Base-by-base conservation (phyloP, 257 asterid species). In the Plantago elongata region DNA sequence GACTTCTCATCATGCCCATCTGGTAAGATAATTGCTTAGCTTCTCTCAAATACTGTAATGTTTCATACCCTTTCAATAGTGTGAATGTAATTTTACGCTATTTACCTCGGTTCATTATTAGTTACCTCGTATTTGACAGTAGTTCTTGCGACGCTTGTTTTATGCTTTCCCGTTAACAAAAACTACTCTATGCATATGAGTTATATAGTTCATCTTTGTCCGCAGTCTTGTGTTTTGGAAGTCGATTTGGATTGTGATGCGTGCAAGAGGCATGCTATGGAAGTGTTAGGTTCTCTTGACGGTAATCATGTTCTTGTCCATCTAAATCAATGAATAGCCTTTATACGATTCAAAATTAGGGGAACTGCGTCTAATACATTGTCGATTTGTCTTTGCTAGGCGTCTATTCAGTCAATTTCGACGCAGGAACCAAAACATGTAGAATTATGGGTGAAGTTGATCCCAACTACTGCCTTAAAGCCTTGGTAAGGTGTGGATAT, bases 391-490 rank as follows among this genome's bases (percentile, higher is more conserved):
- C 27, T 22, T 52, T 40, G 58, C 55, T 29, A 80, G 87, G 87
- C 37, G 78, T 72, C 1, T 82, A 74, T 37, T 75, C 76, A 11
- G 62, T 82, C 0, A 49, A 62, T 0, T 56, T 79, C 4, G 80
- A 77, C 46, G 71, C 78, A 9, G 72, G 72, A 15, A 29, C 51
- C 29, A 70, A 65, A 45, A 65, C 51, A 9, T 65, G 66, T 1
- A 67, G 29, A 34, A 65, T 82, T 7, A 27, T 37, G 5, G 89
- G 84, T 8, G 80, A 79, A 61, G 89, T 75, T 10, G 78, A 82
- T 43, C 86, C 86, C 2, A 82, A 70, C 64, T 15, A 37, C n/a
- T 70, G 81, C 3, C 16, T 83, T 5, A 52, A 37, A 52, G 82
- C 89, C 16, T 18, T 79, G 48, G 48, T 71, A 11, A 68, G 80